phyloP scores from a whole-genome alignment of 306 rosid genomes.

The Medicago arabica region DNA sequence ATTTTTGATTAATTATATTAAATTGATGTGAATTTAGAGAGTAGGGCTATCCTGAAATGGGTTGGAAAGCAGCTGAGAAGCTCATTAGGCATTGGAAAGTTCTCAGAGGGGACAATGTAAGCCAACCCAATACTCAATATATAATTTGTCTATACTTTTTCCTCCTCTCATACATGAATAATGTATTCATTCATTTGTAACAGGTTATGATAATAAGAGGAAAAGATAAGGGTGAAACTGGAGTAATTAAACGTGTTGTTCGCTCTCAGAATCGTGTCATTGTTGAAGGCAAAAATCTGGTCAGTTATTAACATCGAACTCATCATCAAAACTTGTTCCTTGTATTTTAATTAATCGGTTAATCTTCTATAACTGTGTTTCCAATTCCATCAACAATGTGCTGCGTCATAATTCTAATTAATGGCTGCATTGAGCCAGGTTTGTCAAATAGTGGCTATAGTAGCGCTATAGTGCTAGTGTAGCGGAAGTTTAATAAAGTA shows the following conservation, averaged over 20 bases:
- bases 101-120: constrained; percentile 89
- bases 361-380: not conserved
- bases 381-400: constrained; percentile 3
- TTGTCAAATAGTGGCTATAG: not conserved
- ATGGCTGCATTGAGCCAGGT: not conserved
- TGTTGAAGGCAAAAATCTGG: constrained; percentile 95
- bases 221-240: constrained; percentile 85
- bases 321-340: not conserved
- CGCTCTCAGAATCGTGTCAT: constrained; percentile 93
- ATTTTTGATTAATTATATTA: not conserved
- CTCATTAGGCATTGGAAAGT: constrained; percentile 90
- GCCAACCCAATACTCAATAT: not conserved
- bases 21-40: constrained; percentile 10
- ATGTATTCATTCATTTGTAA: not conserved
- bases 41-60: constrained; percentile 56
- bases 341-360: not conserved
- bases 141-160: not conserved
- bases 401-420: not conserved
- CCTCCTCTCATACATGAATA: not conserved
- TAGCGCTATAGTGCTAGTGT: not conserved
- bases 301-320: constrained; percentile 35
- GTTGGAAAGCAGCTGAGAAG: constrained; percentile 98
- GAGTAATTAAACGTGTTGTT: constrained; percentile 81
- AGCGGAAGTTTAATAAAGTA: not conserved
- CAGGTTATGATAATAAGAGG: constrained; percentile 95